These are phyloP conservation scores for Tieghemiomyces parasiticus DNA, from an alignment of 192 early-diverging fungal species.

Conservation along the genomic window DNA sequence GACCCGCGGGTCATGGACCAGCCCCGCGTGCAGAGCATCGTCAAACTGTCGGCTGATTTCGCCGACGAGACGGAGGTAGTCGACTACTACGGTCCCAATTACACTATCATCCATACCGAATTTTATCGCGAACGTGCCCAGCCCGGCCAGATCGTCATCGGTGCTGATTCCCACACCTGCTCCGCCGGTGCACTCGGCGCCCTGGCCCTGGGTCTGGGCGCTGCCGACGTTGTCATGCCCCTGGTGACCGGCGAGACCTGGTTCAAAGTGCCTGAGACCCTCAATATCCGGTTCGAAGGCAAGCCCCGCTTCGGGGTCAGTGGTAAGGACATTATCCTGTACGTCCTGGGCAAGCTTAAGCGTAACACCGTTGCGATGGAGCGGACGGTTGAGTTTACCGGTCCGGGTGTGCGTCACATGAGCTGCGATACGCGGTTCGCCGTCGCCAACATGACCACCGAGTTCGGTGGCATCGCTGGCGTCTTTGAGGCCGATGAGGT, in stretches of 20 bases:
- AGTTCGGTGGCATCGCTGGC: constrained; percentile 75
- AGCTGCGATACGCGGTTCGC: constrained; percentile 72
- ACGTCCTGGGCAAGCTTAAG: constrained; percentile 67
- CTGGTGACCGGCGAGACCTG: constrained; percentile 70
- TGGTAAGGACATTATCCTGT: constrained; percentile 68
- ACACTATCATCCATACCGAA: constrained; percentile 70
- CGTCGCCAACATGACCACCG: constrained; percentile 71
- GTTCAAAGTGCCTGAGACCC: constrained; percentile 68
- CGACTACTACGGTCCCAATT: constrained; percentile 61
- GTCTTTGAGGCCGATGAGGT: constrained; percentile 63
- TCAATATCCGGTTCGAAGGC: constrained; percentile 58
- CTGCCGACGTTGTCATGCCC: constrained; percentile 72
- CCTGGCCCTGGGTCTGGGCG: constrained; percentile 65
- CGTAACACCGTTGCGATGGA: constrained; percentile 71
- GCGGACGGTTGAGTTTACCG: constrained; percentile 64
- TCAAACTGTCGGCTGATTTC: constrained; percentile 43
- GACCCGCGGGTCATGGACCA: constrained; percentile 63
- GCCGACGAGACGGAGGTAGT: constrained; percentile 55
- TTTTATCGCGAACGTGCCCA: constrained; percentile 72
- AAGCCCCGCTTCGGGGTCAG: constrained; percentile 62
- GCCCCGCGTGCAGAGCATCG: constrained; percentile 47
- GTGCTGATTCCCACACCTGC: constrained; percentile 70
- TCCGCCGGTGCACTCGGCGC: constrained; percentile 62
- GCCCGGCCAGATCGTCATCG: constrained; percentile 65
- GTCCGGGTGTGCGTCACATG: constrained; percentile 57